Evolutionary conservation across 2,329 filamentous ascomycete species (phyloP), one percentile per base, ranked within the genome.

Genomic region (Trichoderma breve): DNA sequence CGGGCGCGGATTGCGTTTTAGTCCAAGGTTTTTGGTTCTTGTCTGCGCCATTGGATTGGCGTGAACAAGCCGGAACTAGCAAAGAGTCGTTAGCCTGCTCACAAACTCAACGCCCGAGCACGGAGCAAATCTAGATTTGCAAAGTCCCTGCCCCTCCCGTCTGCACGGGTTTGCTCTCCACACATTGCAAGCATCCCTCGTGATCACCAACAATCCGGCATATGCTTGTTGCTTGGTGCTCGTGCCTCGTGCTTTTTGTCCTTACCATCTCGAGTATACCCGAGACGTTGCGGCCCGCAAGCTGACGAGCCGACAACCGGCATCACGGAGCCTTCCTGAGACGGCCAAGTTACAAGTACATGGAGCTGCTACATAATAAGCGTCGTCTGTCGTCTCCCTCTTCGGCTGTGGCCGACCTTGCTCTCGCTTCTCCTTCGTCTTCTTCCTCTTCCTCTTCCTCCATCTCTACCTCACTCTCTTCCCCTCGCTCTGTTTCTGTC

Each of bases 121-220:
- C 66, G 66, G 66, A 70, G 66, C 66, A 70, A 70, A 70, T 70
- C 66, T 70, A 70, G 66, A 70, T 70, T 70, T 70, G 26, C 24
- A 57, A 57, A 67, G 51, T 58, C 53, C 57, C 36, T 61, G 55
- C 66, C 66, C 66, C 66, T 62, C 57, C 57, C 57, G 32, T 62
- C 66, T 53, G 39, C 39, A 61, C 36, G 66, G 51, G 65, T 70
- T 61, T 28, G 36, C 66, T 53, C 66, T 70, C 66, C 66, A 70
- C 66, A 70, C 66, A 70, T 70, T 62, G 55, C 57, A 28, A 62
- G 28, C 39, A 62, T 51, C 66, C 66, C 66, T 70, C 66, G 66
- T 70, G 66, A 70, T 70, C 66, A 62, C 26, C 66, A 62, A 30
- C 66, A 26, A 58, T 28, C 28, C 43, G n/a, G 62, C 39, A 36